A percentile compares a stretch with the other conserved stretches of the same genome.
These are phyloP conservation scores for Stropharia rugosoannulata DNA, from an alignment of 768 basidiomycete genomes.

Conservation along the genomic window DNA sequence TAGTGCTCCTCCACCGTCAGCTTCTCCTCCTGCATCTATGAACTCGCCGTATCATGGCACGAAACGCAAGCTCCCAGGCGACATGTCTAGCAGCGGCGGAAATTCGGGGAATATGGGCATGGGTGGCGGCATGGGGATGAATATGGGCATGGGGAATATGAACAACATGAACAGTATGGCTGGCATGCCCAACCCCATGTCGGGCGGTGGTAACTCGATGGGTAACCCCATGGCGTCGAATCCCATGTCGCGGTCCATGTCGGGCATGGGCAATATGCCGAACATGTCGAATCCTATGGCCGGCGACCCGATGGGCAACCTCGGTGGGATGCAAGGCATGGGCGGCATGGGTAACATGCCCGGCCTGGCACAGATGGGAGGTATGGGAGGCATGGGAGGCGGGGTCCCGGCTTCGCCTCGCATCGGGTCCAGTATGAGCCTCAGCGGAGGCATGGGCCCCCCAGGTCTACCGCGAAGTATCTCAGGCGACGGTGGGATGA, in stretches of 20 bases:
- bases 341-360: background rate
- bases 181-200: conserved; percentile 7
- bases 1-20: conserved; percentile 2
- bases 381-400: background rate
- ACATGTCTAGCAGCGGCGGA: conserved; percentile 7
- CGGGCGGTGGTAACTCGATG: too few relatives aligned
- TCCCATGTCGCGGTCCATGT: background rate
- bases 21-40: background rate
- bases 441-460: conserved; percentile 11
- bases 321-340: background rate
- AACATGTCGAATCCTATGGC: conserved; percentile 10
- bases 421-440: conserved; percentile 13
- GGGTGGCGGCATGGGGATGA: conserved; percentile 12
- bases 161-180: background rate
- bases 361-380: background rate
- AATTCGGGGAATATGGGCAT: conserved; percentile 6
- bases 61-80: conserved; percentile 7
- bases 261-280: background rate
- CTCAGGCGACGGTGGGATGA: conserved; percentile 15
- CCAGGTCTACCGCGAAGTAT: conserved; percentile 20
- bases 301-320: conserved; percentile 1
- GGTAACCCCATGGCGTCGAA: background rate
- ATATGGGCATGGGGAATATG: conserved; percentile 7
- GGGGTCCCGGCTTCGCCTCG: conserved; percentile 16
- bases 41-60: conserved; percentile 1